Conservation (phyloP, 2,329 filamentous ascomycete genomes). For the Ophiostoma fasciatum region DNA sequence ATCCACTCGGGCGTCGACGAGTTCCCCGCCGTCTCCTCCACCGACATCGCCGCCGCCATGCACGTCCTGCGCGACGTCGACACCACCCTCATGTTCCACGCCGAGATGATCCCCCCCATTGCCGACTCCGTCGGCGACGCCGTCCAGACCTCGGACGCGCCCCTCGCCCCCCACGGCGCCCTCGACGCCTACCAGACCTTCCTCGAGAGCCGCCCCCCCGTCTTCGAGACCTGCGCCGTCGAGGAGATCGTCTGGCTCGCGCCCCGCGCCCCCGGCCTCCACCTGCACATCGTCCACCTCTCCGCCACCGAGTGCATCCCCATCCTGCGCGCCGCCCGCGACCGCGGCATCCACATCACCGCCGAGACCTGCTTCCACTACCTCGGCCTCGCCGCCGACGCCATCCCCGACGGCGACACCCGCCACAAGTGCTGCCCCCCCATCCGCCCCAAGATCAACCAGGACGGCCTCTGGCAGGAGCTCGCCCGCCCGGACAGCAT, state of each 20-base stretch:
- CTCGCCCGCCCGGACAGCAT: slow-evolving; percentile 56
- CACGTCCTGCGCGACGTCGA: slow-evolving; percentile 61
- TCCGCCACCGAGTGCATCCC: slow-evolving; percentile 83
- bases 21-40: slow-evolving; percentile 76
- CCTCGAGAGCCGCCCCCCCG: slow-evolving; percentile 73
- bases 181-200: slow-evolving; percentile 77
- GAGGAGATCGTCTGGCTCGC: slow-evolving; percentile 74
- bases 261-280: slow-evolving; percentile 62
- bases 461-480: slow-evolving; percentile 78
- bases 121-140: slow-evolving; percentile 65
- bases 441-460: slow-evolving; percentile 68
- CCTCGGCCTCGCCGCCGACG: slow-evolving; percentile 68
- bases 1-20: slow-evolving; percentile 96
- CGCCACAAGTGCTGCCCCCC: slow-evolving; percentile 92
- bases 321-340: slow-evolving; percentile 57
- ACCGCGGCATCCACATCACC: slow-evolving; percentile 66
- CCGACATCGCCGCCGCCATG: slow-evolving; percentile 71
- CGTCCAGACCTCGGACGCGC: slow-evolving; percentile 51
- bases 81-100: slow-evolving; percentile 97
- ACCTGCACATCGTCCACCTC: slow-evolving; percentile 86
- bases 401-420: slow-evolving; percentile 72
- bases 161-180: slow-evolving; percentile 54
- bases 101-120: slow-evolving; percentile 92
- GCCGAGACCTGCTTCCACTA: slow-evolving; percentile 96
- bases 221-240: slow-evolving; percentile 84